Base-by-base conservation (phyloP, 2,329 filamentous ascomycete species). In the Hypoxylon sp. region DNA sequence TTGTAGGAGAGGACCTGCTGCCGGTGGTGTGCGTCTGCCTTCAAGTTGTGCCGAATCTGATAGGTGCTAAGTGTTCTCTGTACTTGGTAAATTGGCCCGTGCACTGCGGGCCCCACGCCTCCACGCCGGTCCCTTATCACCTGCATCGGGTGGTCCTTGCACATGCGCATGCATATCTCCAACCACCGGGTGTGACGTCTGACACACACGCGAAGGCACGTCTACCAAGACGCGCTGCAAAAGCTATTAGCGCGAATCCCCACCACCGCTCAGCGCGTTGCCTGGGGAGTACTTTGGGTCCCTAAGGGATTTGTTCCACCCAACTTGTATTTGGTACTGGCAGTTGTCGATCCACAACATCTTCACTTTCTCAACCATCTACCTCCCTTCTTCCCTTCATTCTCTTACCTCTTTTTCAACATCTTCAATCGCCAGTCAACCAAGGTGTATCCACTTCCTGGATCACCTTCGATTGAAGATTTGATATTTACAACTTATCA, bases 191-290 rank as follows among this genome's bases (percentile, higher is more conserved):
- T 54, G 70, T 72, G 70, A 73, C 71, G 70, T 74, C 63, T 62
- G n/a, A n/a, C n/a, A 30, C 22, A 9, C 28, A 49, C 53, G 42
- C 46, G 54, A 48, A n/a, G 40, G 45, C 53, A 57, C 44, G 46
- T 51, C 57, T 57, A 45, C 33, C 45, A 62, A 62, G 62, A 61
- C 50, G 71, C 70, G 71, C 66, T 65, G 62, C 50, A 54, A 59
- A 61, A 61, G 44, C 54, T 59, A 51, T 52, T 71, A 71, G 73
- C 73, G 73, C 73, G 73, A 69, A 65, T 70, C 61, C 63, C 67
- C 67, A 70, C 65, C 65, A 62, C 59, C 65, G 55, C 48, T 44
- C 48, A 70, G 67, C 71, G 69, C 72, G 71, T 69, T 67, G 55
- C 64, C 42, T 6, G n/a, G 42, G 33, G 64, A 45, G 71, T 74